Evolutionary conservation across 1,139 yeast species (phyloP), one percentile per base, ranked within the genome.

Genomic region (Pichia sorboxylosa): DNA sequence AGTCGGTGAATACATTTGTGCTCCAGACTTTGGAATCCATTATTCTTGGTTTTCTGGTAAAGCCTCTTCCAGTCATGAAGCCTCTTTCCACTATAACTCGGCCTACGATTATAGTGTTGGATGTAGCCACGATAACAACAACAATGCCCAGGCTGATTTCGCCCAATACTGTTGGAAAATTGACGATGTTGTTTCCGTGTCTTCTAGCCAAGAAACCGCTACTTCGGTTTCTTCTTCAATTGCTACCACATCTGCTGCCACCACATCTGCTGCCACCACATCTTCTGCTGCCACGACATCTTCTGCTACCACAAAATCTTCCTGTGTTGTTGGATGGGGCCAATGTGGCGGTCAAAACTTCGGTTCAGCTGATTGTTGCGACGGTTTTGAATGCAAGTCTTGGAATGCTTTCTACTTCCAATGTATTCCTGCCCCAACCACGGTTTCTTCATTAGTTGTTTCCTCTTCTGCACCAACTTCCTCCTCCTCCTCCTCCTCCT

Each of bases 11-110:
- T 21, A 32, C n/a, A 36, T 46, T 5, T 48, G 55, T 43, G 44
- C 50, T 35, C 49, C 51, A 13, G 28, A 40, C 6, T 52, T 51
- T 43, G 51, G 48, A 40, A 45, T 54, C 33, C 56, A 54, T 31
- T 53, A 44, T 32, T 54, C 54, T 19, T 54, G 57, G 49, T 39
- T 45, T 17, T 38, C 47, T 2, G 47, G 46, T 7, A 30, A 28
- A n/a, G 50, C 47, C 13, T 31, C 39, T 2, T 28, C 31, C 4
- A 13, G 27, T 11, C 31, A 36, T 14, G 32, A 37, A 13, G 26
- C 35, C 2, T 13, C 28, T 6, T 48, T 55, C 51, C 15, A 25
- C 3, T 52, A 51, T 30, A 16, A 36, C 8, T 20, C 34, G 6
- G 39, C 46, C 7, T 44, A 44, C 26, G 55, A 51, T 29, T 47